Percentiles rank a stretch among this genome's conserved stretches.
Evolutionary conservation across 345 rosid genomes (phyloP).

Genomic region (Eucalyptus albens): DNA sequence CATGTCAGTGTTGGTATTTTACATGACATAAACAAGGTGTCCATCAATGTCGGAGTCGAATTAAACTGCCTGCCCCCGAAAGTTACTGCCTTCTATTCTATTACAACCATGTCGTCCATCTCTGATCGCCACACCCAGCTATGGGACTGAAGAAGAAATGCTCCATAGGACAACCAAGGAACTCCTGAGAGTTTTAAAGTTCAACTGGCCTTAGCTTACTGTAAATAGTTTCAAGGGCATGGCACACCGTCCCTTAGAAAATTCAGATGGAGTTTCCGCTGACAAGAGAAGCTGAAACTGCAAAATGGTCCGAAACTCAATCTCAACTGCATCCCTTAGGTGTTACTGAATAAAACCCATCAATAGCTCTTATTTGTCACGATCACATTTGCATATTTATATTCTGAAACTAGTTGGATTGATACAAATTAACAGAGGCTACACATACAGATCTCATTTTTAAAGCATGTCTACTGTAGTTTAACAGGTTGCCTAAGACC

Average conservation of each 20-base stretch:
- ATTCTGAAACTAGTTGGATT: background rate
- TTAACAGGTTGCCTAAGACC: background rate
- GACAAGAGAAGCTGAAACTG: background rate
- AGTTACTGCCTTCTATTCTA: background rate
- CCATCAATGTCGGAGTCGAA: background rate
- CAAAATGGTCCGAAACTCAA: background rate
- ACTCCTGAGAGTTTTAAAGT: background rate
- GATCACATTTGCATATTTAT: background rate
- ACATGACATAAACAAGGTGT: background rate
- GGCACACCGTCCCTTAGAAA: background rate
- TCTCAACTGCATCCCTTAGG: background rate
- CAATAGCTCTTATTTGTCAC: background rate
- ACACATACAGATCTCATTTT: background rate
- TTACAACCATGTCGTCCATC: background rate
- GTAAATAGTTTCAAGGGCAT: background rate
- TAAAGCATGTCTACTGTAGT: background rate
- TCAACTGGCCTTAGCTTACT: background rate
- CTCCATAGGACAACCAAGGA: background rate
- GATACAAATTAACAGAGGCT: background rate
- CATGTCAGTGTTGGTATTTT: background rate
- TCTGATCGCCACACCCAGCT: background rate
- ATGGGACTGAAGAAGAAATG: background rate
- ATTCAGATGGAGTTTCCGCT: background rate
- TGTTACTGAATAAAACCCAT: background rate
- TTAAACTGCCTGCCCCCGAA: background rate